Conservation (phyloP, 768 basidiomycete genomes). For the Lactarius vividus region DNA sequence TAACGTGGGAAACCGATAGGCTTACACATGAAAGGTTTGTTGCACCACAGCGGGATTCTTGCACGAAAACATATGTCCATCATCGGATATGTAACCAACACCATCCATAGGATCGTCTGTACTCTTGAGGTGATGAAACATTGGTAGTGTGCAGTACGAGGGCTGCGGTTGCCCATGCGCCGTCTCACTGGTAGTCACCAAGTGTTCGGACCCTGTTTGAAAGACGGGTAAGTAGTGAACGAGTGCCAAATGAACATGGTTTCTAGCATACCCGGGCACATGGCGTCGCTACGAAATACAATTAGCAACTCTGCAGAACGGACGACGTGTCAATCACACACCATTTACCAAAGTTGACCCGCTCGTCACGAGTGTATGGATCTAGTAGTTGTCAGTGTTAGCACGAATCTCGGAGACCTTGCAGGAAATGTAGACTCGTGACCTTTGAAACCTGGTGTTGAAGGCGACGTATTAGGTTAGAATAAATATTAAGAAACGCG, state of each 20-base stretch:
- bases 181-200: slow-evolving; percentile 21
- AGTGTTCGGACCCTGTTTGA: slow-evolving; percentile 49
- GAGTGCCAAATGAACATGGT: neutral
- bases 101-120: slow-evolving; percentile 33
- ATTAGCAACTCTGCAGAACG: neutral
- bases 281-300: slow-evolving; percentile 41
- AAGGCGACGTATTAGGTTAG: neutral
- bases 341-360: slow-evolving; percentile 53
- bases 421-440: neutral
- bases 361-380: slow-evolving; percentile 57
- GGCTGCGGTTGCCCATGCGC: slow-evolving; percentile 45
- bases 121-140: slow-evolving; percentile 46
- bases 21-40: slow-evolving; percentile 61
- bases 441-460: slow-evolving; percentile 52
- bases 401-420: neutral
- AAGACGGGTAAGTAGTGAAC: neutral
- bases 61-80: slow-evolving; percentile 56
- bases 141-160: slow-evolving; percentile 53
- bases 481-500: neutral
- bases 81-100: slow-evolving; percentile 49
- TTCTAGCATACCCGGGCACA: slow-evolving; percentile 45
- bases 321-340: slow-evolving; percentile 29
- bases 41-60: slow-evolving; percentile 52
- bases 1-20: neutral
- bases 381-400: slow-evolving; percentile 36